Evolutionary conservation across 1,139 yeast genomes (phyloP), one percentile per base, ranked within the genome.

Genomic region (Candida buenavistaensis): DNA sequence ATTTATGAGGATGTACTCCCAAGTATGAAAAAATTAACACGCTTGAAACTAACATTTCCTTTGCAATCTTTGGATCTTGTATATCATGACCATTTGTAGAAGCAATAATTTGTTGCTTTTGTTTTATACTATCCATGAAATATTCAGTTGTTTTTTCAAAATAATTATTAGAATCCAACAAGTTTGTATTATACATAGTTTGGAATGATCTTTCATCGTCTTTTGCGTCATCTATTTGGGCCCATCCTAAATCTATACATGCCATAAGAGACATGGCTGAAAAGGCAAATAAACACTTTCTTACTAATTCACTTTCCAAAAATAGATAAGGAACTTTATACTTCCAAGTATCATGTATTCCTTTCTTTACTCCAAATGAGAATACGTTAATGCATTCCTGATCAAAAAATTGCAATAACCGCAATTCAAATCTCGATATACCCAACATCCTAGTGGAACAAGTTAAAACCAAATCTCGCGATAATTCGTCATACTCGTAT

Each of bases 321-420:
- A 58, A 59, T 12, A 59, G 39, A 10, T 39, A 30, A 0, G 69
- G 68, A 1, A 61, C 57, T 16, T 51, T 47, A 16, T 38, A 38
- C 16, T 50, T 45, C 67, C 68, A 64, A 7, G 55, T 51, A 12
- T 42, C 31, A 13, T 60, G 57, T n/a, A 57, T 48, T 7, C 30
- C 39, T 12, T 38, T 29, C 39, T 55, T 50, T 13, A 51, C 50
- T 3, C 41, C 44, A 36, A 32, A 44, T 12, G 48, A 41, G 23
- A 46, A 56, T 13, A 59, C 31, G 4, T 54, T 47, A 5, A 59
- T 43, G 37, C 68, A 61, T 32, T 49, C 51, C 20, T 36, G 39
- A 25, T 61, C 52, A 44, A 64, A 64, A 40, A 58, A 62, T 10
- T 51, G 47, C 16, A 64, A 38, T 26, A 64, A 52, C 22, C 63